Conservation (phyloP, 208 protist genomes). For the Leptomonas pyrrhocoris region DNA sequence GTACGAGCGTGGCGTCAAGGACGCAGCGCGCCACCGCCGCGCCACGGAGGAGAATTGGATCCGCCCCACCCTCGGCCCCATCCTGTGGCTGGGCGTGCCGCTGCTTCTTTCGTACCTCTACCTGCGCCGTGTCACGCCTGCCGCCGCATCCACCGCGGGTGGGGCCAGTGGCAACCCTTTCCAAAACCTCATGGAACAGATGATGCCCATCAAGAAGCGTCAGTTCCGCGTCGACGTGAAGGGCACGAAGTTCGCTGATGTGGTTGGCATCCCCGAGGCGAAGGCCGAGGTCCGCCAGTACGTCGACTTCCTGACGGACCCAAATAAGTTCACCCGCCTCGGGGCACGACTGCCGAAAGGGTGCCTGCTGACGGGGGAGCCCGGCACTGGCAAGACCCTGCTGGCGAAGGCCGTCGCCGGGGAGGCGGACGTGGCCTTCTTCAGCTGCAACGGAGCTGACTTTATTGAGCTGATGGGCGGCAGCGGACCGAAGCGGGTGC, state of each 20-base stretch:
- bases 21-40: constrained; percentile 69
- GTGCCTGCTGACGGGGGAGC: constrained; percentile 95
- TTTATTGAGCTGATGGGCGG: constrained; percentile 98
- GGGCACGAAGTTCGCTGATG: constrained; percentile 91
- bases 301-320: constrained; percentile 96
- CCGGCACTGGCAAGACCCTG: constrained; percentile 98
- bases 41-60: constrained; percentile 87
- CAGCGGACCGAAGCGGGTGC: constrained; percentile 93
- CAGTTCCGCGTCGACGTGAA: constrained; percentile 88
- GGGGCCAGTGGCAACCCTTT: constrained; percentile 58
- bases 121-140: constrained; percentile 46
- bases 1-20: constrained; percentile 71
- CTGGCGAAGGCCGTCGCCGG: constrained; percentile 97
- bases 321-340: constrained; percentile 95
- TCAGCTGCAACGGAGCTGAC: constrained; percentile 95
- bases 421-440: constrained; percentile 95
- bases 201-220: constrained; percentile 90
- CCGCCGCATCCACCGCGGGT: constrained; percentile 7
- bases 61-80: constrained; percentile 66
- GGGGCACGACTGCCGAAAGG: constrained; percentile 97
- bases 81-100: constrained; percentile 80
- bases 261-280: constrained; percentile 97
- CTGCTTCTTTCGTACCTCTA: constrained; percentile 62
- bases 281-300: constrained; percentile 97
- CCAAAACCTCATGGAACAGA: constrained; percentile 82